Percentiles rank a stretch among this genome's conserved stretches.
phyloP scores from a whole-genome alignment of 2,329 filamentous ascomycete species.

The Paracorniculantispora psalliotae region DNA sequence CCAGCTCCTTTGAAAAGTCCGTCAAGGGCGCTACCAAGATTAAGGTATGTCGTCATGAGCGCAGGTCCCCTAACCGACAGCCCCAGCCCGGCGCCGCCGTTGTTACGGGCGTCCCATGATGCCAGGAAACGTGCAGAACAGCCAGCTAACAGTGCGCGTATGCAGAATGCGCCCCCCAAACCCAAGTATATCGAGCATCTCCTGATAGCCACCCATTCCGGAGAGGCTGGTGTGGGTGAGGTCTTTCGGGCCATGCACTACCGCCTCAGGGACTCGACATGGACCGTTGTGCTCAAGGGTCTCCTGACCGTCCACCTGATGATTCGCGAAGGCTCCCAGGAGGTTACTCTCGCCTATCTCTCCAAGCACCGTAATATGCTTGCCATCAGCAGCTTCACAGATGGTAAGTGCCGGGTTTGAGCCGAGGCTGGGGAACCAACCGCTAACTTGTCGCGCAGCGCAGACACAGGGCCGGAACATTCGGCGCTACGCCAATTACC shows the following conservation, averaged over 20 bases:
- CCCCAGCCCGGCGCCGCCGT: background rate
- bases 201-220: slow-evolving; percentile 87
- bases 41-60: slow-evolving; percentile 56
- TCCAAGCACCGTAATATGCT: slow-evolving; percentile 77
- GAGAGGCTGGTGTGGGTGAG: slow-evolving; percentile 90
- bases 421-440: background rate
- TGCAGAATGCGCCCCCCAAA: slow-evolving; percentile 86
- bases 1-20: slow-evolving; percentile 94
- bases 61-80: background rate
- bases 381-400: slow-evolving; percentile 84
- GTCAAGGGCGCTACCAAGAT: slow-evolving; percentile 98
- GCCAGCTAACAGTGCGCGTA: background rate
- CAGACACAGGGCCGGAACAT: slow-evolving; percentile 96
- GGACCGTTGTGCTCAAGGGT: slow-evolving; percentile 99
- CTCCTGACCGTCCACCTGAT: slow-evolving; percentile 94
- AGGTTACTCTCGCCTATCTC: slow-evolving; percentile 82
- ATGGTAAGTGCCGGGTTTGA: slow-evolving; percentile 56
- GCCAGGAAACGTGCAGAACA: background rate
- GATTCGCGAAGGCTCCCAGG: slow-evolving; percentile 89
- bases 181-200: slow-evolving; percentile 99
- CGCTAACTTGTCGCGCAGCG: slow-evolving; percentile 44
- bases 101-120: background rate
- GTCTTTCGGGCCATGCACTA: slow-evolving; percentile 89
- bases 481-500: slow-evolving; percentile 81
- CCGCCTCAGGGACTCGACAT: slow-evolving; percentile 89